Evolutionary conservation across 202 grass and related monocot genomes (phyloP).

Genomic region (Setaria italica): DNA sequence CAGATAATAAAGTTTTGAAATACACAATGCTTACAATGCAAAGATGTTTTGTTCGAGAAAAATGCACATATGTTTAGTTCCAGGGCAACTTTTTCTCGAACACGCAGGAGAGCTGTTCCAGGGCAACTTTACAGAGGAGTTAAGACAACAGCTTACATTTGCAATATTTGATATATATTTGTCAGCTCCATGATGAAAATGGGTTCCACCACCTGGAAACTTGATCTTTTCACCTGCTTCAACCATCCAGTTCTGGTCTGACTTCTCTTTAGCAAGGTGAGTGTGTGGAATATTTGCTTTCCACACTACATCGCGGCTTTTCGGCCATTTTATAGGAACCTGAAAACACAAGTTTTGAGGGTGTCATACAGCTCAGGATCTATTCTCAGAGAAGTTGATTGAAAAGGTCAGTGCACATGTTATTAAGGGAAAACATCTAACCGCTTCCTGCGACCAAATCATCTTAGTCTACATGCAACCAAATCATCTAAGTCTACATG

Average conservation of each 20-base stretch:
- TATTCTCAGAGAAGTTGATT: conserved; percentile 21
- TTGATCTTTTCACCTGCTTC: conserved; percentile 90
- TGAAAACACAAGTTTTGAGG: conserved; percentile 37
- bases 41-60: not conserved
- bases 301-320: conserved; percentile 96
- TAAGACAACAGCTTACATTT: conserved; percentile 69
- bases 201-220: conserved; percentile 96
- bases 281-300: conserved; percentile 98
- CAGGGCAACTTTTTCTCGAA: not conserved
- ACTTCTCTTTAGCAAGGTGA: conserved; percentile 96
- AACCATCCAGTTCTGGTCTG: conserved; percentile 99
- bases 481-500: conserved; percentile 27
- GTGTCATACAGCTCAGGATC: conserved; percentile 19
- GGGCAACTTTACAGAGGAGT: conserved; percentile 1
- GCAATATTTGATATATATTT: conserved; percentile 96
- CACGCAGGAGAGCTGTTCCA: too few species aligned
- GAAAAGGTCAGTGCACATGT: not conserved
- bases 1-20: conserved; percentile 38
- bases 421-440: conserved; percentile 27
- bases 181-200: conserved; percentile 98
- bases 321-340: conserved; percentile 97
- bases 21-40: conserved; percentile 8
- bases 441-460: not conserved
- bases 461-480: conserved; percentile 29
- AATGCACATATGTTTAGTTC: not conserved